phyloP scores from a whole-genome alignment of 495 filamentous ascomycete species.

The Penicillium herquei region DNA sequence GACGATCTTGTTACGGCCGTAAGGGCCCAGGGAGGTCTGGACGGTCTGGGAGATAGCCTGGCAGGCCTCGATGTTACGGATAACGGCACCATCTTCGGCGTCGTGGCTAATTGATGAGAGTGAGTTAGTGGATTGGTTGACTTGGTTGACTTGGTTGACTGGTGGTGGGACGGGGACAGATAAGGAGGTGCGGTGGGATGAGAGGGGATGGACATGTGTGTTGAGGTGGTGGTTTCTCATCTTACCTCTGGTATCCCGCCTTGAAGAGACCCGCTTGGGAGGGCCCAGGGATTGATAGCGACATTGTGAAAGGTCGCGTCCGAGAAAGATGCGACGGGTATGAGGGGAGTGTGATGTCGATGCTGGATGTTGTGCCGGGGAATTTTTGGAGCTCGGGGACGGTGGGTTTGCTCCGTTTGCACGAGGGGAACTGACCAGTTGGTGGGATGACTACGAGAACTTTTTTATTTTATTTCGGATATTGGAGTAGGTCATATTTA shows the following conservation, averaged over 20 bases:
- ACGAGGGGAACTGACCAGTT: conserved; percentile 35
- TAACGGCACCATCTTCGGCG: conserved; percentile 96
- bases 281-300: conserved; percentile 88
- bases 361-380: conserved; percentile 36
- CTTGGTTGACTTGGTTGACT: not conserved
- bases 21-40: conserved; percentile 93
- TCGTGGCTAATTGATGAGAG: conserved; percentile 67
- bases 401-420: conserved; percentile 48
- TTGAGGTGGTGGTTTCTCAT: not conserved
- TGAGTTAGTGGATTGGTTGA: conserved; percentile 8
- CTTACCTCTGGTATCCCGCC: conserved; percentile 92
- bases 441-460: not conserved
- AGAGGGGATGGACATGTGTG: conserved; percentile 12
- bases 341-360: conserved; percentile 22
- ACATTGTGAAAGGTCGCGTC: conserved; percentile 63
- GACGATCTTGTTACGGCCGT: conserved; percentile 99
- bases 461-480: not conserved
- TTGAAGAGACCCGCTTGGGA: conserved; percentile 95
- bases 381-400: conserved; percentile 40
- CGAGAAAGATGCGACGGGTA: conserved; percentile 23
- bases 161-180: conserved; percentile 9
- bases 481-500: not conserved
- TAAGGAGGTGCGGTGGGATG: conserved; percentile 31
- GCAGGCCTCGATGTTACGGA: conserved; percentile 98
- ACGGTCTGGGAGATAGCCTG: conserved; percentile 93